These are phyloP conservation scores for Phanerochaete sordida DNA, from an alignment of 768 basidiomycete species.

Conservation along the genomic window DNA sequence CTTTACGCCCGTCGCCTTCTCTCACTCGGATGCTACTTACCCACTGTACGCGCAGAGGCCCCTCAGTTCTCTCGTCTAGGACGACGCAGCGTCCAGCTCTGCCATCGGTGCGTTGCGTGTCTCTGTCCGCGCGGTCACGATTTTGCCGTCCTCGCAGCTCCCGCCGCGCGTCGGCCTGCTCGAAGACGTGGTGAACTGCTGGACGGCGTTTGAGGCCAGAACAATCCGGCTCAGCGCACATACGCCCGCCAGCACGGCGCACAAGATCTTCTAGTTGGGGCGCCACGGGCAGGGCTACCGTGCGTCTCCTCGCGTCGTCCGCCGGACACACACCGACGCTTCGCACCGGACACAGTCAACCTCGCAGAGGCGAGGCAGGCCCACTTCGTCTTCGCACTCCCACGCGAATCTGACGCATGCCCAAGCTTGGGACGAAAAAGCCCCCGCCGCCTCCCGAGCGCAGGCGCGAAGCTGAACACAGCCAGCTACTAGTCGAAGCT, in stretches of 20 bases:
- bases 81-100: slow-evolving; percentile 26
- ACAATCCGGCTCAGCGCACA: slow-evolving; percentile 44
- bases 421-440: slow-evolving; percentile 60
- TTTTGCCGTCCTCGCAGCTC: slow-evolving; percentile 33
- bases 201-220: slow-evolving; percentile 40
- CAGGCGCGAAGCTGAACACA: not conserved
- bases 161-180: slow-evolving; percentile 57
- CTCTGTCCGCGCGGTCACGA: too few relatives aligned
- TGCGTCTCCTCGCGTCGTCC: slow-evolving; percentile 33
- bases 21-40: not conserved
- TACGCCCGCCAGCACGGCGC: slow-evolving; percentile 35
- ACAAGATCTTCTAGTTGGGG: slow-evolving; percentile 64
- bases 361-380: slow-evolving; percentile 59
- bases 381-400: slow-evolving; percentile 22
- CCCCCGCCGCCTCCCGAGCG: slow-evolving; percentile 4
- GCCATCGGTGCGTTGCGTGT: slow-evolving; percentile 30
- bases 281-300: slow-evolving; percentile 76
- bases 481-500: slow-evolving; percentile 63
- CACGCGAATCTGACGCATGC: not conserved
- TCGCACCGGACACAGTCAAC: slow-evolving; percentile 72
- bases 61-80: slow-evolving; percentile 42
- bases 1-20: not conserved
- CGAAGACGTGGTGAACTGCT: slow-evolving; percentile 45
- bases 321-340: too few relatives aligned
- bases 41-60: slow-evolving; percentile 18